Conservation (phyloP, 305 asterid genomes). For the Rubia peregrina region DNA sequence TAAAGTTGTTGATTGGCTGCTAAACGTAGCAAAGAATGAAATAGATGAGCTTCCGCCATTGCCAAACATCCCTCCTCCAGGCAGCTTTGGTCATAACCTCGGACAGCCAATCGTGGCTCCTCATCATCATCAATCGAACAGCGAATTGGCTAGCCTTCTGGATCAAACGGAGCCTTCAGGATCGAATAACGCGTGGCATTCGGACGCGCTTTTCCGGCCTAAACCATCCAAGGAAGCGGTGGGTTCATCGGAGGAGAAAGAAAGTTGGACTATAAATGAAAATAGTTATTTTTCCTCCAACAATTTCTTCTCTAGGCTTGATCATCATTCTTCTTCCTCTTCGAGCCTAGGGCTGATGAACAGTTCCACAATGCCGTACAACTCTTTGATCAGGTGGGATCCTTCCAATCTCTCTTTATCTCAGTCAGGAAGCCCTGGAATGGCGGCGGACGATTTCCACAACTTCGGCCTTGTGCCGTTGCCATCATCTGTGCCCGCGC, state of each 20-base stretch:
- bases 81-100: conserved; percentile 27
- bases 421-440: conserved; percentile 35
- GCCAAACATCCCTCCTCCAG: conserved; percentile 44
- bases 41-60: conserved; percentile 69
- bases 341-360: conserved; percentile 26
- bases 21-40: conserved; percentile 61
- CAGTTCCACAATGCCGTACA: conserved; percentile 17
- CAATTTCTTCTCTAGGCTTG: conserved; percentile 27
- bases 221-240: conserved; percentile 24
- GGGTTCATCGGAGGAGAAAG: conserved; percentile 16
- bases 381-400: conserved; percentile 53
- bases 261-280: conserved; percentile 24
- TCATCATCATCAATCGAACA: conserved; percentile 20
- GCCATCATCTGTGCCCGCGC: conserved; percentile 13
- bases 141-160: not conserved
- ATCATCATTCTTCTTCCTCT: conserved; percentile 14
- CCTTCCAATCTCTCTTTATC: conserved; percentile 51
- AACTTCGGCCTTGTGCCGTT: conserved; percentile 33
- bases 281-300: conserved; percentile 21
- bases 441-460: conserved; percentile 28
- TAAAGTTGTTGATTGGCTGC: conserved; percentile 82
- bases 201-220: conserved; percentile 20
- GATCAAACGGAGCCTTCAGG: conserved; percentile 15
- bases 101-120: conserved; percentile 25
- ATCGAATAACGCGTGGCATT: conserved; percentile 10